These are phyloP conservation scores for Fusarium metavorans DNA, from an alignment of 2,329 filamentous ascomycete species.

Conservation along the genomic window DNA sequence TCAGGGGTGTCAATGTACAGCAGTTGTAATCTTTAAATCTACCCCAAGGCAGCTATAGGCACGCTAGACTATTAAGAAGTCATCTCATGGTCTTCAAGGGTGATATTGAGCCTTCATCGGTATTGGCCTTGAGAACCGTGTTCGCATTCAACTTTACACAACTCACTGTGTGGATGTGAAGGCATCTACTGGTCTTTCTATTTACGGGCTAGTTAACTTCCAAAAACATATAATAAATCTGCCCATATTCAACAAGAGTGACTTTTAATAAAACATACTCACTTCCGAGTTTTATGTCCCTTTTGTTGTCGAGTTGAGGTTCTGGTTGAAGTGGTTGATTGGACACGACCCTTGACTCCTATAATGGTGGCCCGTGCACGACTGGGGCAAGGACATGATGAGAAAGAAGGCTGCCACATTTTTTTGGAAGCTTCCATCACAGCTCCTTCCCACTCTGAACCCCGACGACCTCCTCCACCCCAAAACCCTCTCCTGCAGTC, in stretches of 20 bases:
- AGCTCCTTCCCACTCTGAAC: constrained; percentile 47
- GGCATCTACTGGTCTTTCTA: background rate
- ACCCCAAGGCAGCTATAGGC: too few species aligned
- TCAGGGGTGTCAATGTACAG: background rate
- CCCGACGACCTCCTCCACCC: constrained; percentile 42
- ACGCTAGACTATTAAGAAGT: background rate
- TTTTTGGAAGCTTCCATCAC: constrained; percentile 62
- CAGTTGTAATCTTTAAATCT: background rate
- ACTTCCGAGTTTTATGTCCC: background rate
- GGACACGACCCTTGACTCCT: constrained; percentile 24
- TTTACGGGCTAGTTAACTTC: background rate
- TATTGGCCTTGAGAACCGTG: background rate
- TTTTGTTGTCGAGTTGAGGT: background rate
- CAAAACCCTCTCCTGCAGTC: constrained; percentile 20
- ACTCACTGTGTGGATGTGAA: background rate
- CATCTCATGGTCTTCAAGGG: background rate
- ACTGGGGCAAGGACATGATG: constrained; percentile 44
- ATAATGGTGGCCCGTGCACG: constrained; percentile 45
- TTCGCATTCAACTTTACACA: background rate
- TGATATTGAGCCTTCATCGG: background rate
- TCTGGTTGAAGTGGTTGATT: constrained; percentile 12
- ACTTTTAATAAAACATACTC: background rate
- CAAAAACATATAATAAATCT: background rate
- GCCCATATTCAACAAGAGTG: background rate
- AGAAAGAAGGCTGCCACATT: constrained; percentile 60